Conservation (phyloP, 768 basidiomycete genomes). For the Lactifluus pinguis region DNA sequence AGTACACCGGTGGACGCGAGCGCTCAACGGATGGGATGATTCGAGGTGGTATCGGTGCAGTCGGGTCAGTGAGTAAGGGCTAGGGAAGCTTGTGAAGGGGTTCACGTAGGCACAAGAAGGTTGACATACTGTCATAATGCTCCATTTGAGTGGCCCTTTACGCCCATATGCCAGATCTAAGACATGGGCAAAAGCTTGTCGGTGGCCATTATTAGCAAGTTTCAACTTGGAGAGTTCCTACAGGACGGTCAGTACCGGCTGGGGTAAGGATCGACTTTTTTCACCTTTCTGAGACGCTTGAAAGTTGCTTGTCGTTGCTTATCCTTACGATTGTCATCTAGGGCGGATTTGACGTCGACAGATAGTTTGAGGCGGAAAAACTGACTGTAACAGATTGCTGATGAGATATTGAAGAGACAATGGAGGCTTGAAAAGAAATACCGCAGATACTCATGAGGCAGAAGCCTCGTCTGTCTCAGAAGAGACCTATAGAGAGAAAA, state of each 20-base stretch:
- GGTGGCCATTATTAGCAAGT: constrained; percentile 43
- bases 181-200: constrained; percentile 44
- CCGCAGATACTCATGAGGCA: constrained; percentile 42
- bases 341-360: constrained; percentile 48
- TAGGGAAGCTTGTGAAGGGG: constrained; percentile 24
- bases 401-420: neutral
- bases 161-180: constrained; percentile 70
- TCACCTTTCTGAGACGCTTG: constrained; percentile 46
- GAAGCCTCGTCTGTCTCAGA: constrained; percentile 33
- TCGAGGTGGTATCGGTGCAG: constrained; percentile 31
- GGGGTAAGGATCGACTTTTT: neutral
- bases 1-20: constrained; percentile 57
- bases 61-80: constrained; percentile 48
- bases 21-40: constrained; percentile 44
- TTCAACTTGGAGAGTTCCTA: constrained; percentile 48
- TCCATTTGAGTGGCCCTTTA: constrained; percentile 59
- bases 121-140: constrained; percentile 51
- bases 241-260: neutral
- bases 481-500: constrained; percentile 33
- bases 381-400: constrained; percentile 32
- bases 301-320: constrained; percentile 33
- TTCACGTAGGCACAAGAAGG: neutral
- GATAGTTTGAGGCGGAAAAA: constrained; percentile 55
- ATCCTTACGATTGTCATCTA: constrained; percentile 27
- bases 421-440: constrained; percentile 15